phyloP scores from a whole-genome alignment of 2,329 filamentous ascomycete genomes.

The Xylaria polymorpha region DNA sequence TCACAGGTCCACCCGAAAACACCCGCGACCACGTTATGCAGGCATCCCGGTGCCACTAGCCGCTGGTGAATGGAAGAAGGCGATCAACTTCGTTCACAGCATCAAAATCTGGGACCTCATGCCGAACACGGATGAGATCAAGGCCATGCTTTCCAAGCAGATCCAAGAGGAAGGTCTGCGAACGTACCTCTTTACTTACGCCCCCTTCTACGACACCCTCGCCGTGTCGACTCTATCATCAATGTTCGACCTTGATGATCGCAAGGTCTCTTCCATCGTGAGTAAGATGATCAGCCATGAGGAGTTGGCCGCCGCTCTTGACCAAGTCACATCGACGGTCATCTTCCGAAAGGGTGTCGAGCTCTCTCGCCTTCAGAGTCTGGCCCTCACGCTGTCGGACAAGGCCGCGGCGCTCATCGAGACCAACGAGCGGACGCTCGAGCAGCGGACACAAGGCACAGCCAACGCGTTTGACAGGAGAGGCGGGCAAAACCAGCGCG shows the following conservation, averaged over 20 bases:
- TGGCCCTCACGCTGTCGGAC: slow-evolving; percentile 93
- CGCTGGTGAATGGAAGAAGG: slow-evolving; percentile 98
- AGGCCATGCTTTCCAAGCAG: slow-evolving; percentile 95
- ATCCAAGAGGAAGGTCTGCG: slow-evolving; percentile 98
- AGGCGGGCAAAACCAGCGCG: slow-evolving; percentile 79
- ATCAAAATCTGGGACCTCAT: slow-evolving; percentile 99
- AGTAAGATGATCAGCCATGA: slow-evolving; percentile 99
- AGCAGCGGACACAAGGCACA: slow-evolving; percentile 96
- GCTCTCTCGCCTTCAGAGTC: slow-evolving; percentile 92
- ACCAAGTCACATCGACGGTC: slow-evolving; percentile 96
- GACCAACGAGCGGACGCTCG: slow-evolving; percentile 95
- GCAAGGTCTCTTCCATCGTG: slow-evolving; percentile 93
- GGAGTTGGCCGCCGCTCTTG: slow-evolving; percentile 93
- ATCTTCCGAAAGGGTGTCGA: slow-evolving; percentile 99
- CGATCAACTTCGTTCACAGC: slow-evolving; percentile 89
- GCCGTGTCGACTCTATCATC: slow-evolving; percentile 83
- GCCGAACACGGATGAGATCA: slow-evolving; percentile 91
- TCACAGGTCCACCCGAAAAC: slow-evolving; percentile 98
- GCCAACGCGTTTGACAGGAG: slow-evolving; percentile 95
- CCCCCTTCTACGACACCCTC: slow-evolving; percentile 98
- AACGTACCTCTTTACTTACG: slow-evolving; percentile 99
- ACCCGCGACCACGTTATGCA: slow-evolving; percentile 99
- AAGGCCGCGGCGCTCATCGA: slow-evolving; percentile 97
- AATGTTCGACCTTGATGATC: slow-evolving; percentile 94
- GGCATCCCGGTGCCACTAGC: slow-evolving; percentile 97